Evolutionary conservation across 106 monocot genomes (phyloP).

Genomic region (Phalaenopsis equestris): DNA sequence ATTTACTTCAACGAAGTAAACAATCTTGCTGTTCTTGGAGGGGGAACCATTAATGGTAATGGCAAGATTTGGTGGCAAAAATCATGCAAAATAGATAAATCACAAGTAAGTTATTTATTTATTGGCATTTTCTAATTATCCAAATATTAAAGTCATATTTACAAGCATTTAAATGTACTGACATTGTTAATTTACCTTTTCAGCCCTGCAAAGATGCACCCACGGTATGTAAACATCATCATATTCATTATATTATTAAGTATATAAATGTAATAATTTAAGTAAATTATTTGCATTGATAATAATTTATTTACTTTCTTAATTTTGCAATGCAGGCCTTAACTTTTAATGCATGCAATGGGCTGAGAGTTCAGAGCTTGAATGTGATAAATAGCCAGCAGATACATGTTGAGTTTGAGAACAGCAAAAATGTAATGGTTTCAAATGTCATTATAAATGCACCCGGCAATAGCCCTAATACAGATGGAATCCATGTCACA

Average conservation of each 20-base stretch:
- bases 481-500: constrained; percentile 78
- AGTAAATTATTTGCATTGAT: not conserved
- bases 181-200: not conserved
- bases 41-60: constrained; percentile 68
- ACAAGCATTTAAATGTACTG: too few relatives aligned
- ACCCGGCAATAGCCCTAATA: constrained; percentile 56
- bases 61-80: constrained; percentile 68
- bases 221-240: constrained; percentile 33
- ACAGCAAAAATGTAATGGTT: constrained; percentile 29
- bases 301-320: not conserved
- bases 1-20: constrained; percentile 34
- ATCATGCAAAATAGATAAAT: constrained; percentile 60
- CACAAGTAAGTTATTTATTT: constrained; percentile 17
- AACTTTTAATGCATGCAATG: constrained; percentile 36
- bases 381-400: constrained; percentile 63
- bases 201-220: constrained; percentile 74
- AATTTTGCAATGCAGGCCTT: constrained; percentile 31
- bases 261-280: not conserved
- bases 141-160: too few relatives aligned
- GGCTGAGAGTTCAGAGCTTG: constrained; percentile 37
- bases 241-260: not conserved
- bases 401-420: constrained; percentile 50
- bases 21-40: constrained; percentile 48
- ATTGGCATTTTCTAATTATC: not conserved
- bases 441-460: constrained; percentile 33